These are phyloP conservation scores for Hymenoscyphus occultus DNA, from an alignment of 2,329 filamentous ascomycete species.

Conservation along the genomic window DNA sequence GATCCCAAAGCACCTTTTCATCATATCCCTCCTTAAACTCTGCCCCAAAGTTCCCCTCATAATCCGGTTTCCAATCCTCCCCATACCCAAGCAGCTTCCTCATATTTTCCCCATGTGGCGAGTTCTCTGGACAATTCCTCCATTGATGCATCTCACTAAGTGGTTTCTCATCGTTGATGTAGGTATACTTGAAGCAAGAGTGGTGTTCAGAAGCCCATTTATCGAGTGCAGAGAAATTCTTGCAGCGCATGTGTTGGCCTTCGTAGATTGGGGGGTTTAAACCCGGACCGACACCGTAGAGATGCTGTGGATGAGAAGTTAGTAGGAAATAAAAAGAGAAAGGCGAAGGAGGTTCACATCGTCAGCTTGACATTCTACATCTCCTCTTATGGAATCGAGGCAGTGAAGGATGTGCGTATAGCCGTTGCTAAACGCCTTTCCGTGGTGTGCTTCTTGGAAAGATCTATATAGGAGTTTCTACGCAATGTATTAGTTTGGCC, in stretches of 20 bases:
- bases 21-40: slow-evolving; percentile 1
- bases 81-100: not conserved
- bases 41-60: not conserved
- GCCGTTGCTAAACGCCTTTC: not conserved
- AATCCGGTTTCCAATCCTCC: slow-evolving; percentile 1
- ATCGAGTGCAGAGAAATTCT: slow-evolving; percentile 14
- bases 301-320: not conserved
- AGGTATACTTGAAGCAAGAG: slow-evolving; percentile 12
- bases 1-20: not conserved
- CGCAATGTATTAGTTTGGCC: not conserved
- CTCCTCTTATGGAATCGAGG: slow-evolving; percentile 7
- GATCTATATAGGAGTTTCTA: not conserved
- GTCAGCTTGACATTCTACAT: slow-evolving; percentile 8
- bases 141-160: slow-evolving; percentile 6
- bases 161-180: not conserved
- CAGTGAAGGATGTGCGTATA: slow-evolving; percentile 12
- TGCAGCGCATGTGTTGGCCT: slow-evolving; percentile 12
- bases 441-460: not conserved
- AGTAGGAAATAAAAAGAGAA: not conserved
- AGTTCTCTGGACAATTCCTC: slow-evolving; percentile 7
- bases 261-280: slow-evolving; percentile 1
- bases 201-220: slow-evolving; percentile 12
- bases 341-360: not conserved
- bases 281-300: not conserved
- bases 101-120: not conserved